These are phyloP conservation scores for Clavaria fumosa DNA, from an alignment of 768 basidiomycete species.

Conservation along the genomic window DNA sequence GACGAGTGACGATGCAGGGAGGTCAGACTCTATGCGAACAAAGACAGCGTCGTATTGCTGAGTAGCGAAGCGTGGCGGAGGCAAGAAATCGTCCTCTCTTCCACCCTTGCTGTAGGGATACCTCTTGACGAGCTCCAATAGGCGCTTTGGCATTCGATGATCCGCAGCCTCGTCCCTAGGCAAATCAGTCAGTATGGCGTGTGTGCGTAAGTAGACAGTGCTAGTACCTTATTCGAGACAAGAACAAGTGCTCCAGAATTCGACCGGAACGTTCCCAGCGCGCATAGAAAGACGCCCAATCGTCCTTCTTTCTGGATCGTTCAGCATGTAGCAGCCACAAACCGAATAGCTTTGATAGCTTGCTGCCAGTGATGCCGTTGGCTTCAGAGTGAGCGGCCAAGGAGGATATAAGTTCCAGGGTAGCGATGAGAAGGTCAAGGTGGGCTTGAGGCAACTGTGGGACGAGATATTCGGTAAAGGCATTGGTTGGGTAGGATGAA, in stretches of 20 bases:
- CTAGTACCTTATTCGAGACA: conserved; percentile 49
- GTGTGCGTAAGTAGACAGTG: neutral
- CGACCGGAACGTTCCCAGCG: conserved; percentile 65
- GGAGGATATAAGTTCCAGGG: conserved; percentile 48
- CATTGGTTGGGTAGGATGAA: conserved; percentile 42
- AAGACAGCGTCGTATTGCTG: conserved; percentile 46
- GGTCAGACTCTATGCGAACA: conserved; percentile 46
- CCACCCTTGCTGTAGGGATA: conserved; percentile 42
- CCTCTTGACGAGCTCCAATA: conserved; percentile 50
- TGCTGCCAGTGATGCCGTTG: conserved; percentile 66
- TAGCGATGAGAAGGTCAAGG: conserved; percentile 37
- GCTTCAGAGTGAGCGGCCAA: conserved; percentile 57
- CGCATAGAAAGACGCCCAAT: conserved; percentile 51
- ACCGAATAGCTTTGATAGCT: conserved; percentile 56
- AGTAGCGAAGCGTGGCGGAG: conserved; percentile 56
- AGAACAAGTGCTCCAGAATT: conserved; percentile 62
- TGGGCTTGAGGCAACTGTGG: conserved; percentile 48
- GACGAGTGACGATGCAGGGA: conserved; percentile 22
- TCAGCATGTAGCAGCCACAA: conserved; percentile 50
- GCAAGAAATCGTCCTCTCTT: conserved; percentile 27
- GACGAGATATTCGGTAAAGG: conserved; percentile 44
- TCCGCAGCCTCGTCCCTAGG: conserved; percentile 37
- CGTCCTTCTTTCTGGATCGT: conserved; percentile 33
- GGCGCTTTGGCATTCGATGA: conserved; percentile 49
- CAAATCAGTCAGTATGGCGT: conserved; percentile 4